Percentiles rank a stretch among this genome's conserved stretches.
phyloP scores from a whole-genome alignment of 176 grass and related monocot genomes.

The Elymus sibiricus region DNA sequence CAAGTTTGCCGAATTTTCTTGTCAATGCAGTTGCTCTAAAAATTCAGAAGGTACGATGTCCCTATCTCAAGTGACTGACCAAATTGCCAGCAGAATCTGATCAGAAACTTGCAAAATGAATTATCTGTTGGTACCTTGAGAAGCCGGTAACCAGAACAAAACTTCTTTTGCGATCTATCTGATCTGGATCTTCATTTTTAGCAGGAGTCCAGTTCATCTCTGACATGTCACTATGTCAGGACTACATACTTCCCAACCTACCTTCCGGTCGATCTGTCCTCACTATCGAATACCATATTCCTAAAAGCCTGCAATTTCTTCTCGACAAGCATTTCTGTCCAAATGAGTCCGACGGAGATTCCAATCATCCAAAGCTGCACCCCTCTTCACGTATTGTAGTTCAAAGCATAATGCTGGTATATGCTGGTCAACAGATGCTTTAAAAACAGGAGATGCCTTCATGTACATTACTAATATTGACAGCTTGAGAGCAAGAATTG shows the following conservation, averaged over 20 bases:
- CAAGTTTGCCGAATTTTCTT: slow-evolving; percentile 32
- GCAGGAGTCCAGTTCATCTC: neutral
- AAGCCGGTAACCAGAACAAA: neutral
- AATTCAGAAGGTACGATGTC: neutral
- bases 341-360: neutral
- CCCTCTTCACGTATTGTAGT: neutral
- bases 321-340: neutral
- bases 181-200: neutral
- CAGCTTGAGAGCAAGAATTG: too few species aligned
- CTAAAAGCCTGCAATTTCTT: neutral
- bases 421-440: neutral
- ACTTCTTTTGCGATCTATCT: neutral
- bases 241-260: neutral
- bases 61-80: neutral
- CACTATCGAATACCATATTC: too few species aligned
- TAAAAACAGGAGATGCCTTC: neutral
- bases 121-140: neutral
- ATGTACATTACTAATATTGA: too few species aligned
- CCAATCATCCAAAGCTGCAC: slow-evolving; percentile 20
- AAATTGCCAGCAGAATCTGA: neutral
- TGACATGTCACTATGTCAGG: neutral
- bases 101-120: neutral
- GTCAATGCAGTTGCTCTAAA: neutral
- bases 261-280: too few species aligned
- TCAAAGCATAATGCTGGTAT: slow-evolving; percentile 27